Evolutionary conservation across 345 rosid genomes (phyloP).

Genomic region (Euphorbia peplus): DNA sequence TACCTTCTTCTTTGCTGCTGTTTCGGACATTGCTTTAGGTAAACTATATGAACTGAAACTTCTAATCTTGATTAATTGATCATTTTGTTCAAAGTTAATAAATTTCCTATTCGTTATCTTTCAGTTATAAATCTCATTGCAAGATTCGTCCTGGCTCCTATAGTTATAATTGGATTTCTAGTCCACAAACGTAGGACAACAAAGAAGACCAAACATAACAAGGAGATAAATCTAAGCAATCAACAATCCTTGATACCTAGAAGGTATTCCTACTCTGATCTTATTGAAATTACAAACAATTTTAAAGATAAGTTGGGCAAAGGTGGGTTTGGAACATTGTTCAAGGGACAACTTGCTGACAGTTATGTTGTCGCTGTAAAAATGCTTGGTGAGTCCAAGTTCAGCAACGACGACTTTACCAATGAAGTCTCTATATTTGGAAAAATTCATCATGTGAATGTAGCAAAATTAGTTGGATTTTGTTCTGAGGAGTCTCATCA

Average conservation of each 20-base stretch:
- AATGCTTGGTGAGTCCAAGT: conserved; percentile 17
- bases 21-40: conserved; percentile 19
- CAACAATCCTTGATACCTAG: conserved; percentile 6
- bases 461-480: conserved; percentile 22
- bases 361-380: conserved; percentile 30
- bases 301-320: conserved; percentile 26
- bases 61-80: background rate
- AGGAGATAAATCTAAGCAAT: conserved; percentile 2
- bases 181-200: conserved; percentile 22
- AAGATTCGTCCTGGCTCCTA: conserved; percentile 31
- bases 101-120: background rate
- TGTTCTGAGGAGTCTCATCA: conserved; percentile 26
- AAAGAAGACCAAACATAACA: conserved; percentile 2
- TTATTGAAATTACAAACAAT: conserved; percentile 21
- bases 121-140: conserved; percentile 24
- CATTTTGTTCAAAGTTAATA: conserved; percentile 5
- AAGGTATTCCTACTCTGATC: conserved; percentile 23
- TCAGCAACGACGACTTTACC: conserved; percentile 16
- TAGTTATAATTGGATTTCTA: conserved; percentile 23
- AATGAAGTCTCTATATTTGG: conserved; percentile 19
- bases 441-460: conserved; percentile 24
- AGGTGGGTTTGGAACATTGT: conserved; percentile 30
- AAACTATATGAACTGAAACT: background rate
- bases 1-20: background rate
- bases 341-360: conserved; percentile 24